These are phyloP conservation scores for Oryza longistaminata DNA, from an alignment of 176 grass and related monocot species.

Conservation along the genomic window DNA sequence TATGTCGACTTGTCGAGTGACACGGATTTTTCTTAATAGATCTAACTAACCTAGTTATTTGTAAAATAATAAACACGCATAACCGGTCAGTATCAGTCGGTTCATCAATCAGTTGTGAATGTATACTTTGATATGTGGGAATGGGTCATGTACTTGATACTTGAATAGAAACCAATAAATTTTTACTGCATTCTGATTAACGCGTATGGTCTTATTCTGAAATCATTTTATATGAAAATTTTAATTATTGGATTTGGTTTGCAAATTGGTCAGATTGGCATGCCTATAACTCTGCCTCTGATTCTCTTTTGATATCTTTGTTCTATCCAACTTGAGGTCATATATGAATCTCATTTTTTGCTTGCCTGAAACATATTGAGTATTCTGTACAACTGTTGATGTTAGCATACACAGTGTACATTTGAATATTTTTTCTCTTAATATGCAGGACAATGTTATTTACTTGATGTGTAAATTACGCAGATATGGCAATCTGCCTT, in stretches of 20 bases:
- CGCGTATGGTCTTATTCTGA: not conserved
- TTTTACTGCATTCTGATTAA: not conserved
- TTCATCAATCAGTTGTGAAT: slow-evolving; percentile 20
- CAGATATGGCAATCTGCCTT: slow-evolving; percentile 68
- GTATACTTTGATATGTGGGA: slow-evolving; percentile 12
- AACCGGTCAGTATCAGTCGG: not conserved
- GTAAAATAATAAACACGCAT: not conserved
- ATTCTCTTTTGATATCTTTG: slow-evolving; percentile 19
- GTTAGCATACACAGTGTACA: not conserved
- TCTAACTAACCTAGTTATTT: not conserved
- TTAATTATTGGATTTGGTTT: not conserved
- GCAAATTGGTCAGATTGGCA: not conserved
- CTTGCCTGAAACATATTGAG: slow-evolving; percentile 3
- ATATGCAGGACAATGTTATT: not conserved
- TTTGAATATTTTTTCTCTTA: slow-evolving; percentile 13
- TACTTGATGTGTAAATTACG: slow-evolving; percentile 37
- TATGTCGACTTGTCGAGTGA: slow-evolving; percentile 9
- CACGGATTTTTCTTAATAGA: not conserved
- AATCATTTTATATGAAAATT: slow-evolving; percentile 21
- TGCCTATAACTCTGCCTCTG: not conserved
- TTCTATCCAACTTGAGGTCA: slow-evolving; percentile 20
- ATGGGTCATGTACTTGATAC: slow-evolving; percentile 22
- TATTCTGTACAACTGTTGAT: slow-evolving; percentile 8
- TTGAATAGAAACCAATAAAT: not conserved
- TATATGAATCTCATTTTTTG: slow-evolving; percentile 9